Percentiles rank a stretch among this genome's conserved stretches.
phyloP scores from a whole-genome alignment of 2,329 filamentous ascomycete genomes.

The Penicillium sp. region DNA sequence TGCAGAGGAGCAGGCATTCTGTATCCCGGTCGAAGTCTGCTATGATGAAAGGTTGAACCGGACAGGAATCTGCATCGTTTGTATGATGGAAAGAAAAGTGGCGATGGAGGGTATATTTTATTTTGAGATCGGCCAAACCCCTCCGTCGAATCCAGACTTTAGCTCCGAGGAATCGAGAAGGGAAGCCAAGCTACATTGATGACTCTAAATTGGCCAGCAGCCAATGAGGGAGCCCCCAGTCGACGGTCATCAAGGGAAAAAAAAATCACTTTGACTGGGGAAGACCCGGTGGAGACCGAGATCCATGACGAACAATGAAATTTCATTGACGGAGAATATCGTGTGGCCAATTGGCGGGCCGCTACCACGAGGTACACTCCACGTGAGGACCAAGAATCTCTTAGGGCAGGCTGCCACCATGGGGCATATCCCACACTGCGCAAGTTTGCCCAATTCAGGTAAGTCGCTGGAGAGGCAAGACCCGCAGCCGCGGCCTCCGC shows the following conservation, averaged over 20 bases:
- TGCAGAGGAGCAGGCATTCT: constrained; percentile 35
- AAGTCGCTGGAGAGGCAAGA: constrained; percentile 16
- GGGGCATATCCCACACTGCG: constrained; percentile 5
- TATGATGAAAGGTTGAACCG: not conserved
- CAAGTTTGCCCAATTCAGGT: constrained; percentile 22
- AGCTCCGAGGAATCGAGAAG: not conserved
- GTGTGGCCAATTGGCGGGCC: constrained; percentile 7
- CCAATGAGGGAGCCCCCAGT: constrained; percentile 5
- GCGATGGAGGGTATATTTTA: not conserved
- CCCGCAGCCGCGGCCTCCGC: constrained; percentile 16
- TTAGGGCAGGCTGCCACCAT: not conserved
- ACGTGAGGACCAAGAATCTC: not conserved
- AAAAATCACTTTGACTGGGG: not conserved
- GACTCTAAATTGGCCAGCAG: constrained; percentile 1
- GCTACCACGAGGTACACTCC: constrained; percentile 6
- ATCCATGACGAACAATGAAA: not conserved
- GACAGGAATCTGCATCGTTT: constrained; percentile 6
- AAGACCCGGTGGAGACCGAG: constrained; percentile 7
- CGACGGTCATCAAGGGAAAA: not conserved
- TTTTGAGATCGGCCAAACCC: not conserved
- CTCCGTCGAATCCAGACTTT: not conserved
- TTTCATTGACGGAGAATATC: not conserved
- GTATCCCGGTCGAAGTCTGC: constrained; percentile 7
- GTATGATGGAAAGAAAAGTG: not conserved
- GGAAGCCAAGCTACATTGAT: constrained; percentile 22